Conservation (phyloP, 2,329 filamentous ascomycete genomes). For the Penicillium palitans region DNA sequence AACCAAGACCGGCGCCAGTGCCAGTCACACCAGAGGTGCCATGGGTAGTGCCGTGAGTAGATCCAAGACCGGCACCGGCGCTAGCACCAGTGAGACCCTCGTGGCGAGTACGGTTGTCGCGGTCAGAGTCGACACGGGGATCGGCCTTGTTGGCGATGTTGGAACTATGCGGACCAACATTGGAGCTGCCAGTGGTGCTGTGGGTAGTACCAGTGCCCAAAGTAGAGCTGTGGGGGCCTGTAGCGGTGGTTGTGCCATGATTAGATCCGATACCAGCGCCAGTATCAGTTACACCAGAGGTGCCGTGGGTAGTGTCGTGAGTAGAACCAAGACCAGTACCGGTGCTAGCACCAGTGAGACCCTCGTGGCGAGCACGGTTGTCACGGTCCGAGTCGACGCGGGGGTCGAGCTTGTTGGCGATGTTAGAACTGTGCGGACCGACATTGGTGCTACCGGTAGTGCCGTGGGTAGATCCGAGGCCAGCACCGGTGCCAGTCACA, state of each 20-base stretch:
- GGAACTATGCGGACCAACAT: not conserved
- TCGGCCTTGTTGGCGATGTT: conserved; percentile 23
- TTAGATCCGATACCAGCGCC: not conserved
- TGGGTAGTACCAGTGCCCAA: not conserved
- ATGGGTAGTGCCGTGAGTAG: not conserved
- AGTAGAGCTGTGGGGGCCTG: not conserved
- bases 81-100: not conserved
- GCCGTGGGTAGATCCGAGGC: not conserved
- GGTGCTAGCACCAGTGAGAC: not conserved
- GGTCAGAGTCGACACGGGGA: conserved; percentile 4
- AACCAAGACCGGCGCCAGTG: not conserved
- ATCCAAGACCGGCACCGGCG: not conserved
- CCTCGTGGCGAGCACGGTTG: conserved; percentile 11
- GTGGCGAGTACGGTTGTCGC: conserved; percentile 5
- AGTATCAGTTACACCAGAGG: not conserved
- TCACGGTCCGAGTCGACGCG: conserved; percentile 42
- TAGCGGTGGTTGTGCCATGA: not conserved
- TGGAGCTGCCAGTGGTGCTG: not conserved
- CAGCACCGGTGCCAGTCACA: not conserved
- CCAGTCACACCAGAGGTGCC: not conserved
- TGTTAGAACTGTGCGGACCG: conserved; percentile 38
- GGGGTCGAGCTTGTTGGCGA: conserved; percentile 36
- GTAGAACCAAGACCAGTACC: not conserved
- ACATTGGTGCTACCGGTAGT: conserved; percentile 23
- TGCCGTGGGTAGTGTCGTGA: not conserved